Base-by-base conservation (phyloP, 305 asterid species). In the Rubia peregrina region DNA sequence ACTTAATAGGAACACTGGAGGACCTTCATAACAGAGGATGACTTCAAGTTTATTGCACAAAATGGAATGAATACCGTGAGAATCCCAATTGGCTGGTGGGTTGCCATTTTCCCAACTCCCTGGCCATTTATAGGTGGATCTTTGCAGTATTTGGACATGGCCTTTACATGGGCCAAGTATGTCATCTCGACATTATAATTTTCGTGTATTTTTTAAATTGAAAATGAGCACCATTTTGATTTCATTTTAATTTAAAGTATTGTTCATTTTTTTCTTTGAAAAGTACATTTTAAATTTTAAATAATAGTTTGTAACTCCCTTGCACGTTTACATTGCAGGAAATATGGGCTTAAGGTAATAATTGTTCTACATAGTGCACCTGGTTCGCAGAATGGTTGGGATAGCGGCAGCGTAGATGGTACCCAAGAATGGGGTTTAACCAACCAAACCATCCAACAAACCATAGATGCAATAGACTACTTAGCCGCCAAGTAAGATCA, bases 81-180 rank as follows among this genome's bases (percentile, higher is more conserved):
- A 81, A 81, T 90, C 48, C 97, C 96, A 38, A 87, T 90, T 10
- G 97, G 96, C 0, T 90, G 97, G 97, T 90, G 96, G 96, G 87
- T 79, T 30, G 90, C 89, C 8, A 71, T 80, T 51, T 88, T 75
- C 33, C 90, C 90, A 17, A 75, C 74, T 38, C 94, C 96, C 1
- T 80, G 76, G 53, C 95, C 97, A 3, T 88, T 74, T 49, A 89
- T 90, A 17, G 88, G 73, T 17, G 97, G 96, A 38, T 87, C 97
- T 2, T 76, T 90, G 73, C 60, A 72, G 1, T 83, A 85, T 11
- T 81, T 90, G 0, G 97, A 90, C 77, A 81, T 82, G 5, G 92
- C 96, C 17, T 90, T 90, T 78, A 21, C 73, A 0, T 88, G 97
- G 97, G 90, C 95, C 0, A 44, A 77, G 96, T 90, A 82, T 41